Evolutionary conservation across 1,139 yeast species (phyloP).

Genomic region (Nakaseomyces kungkrabaensis): DNA sequence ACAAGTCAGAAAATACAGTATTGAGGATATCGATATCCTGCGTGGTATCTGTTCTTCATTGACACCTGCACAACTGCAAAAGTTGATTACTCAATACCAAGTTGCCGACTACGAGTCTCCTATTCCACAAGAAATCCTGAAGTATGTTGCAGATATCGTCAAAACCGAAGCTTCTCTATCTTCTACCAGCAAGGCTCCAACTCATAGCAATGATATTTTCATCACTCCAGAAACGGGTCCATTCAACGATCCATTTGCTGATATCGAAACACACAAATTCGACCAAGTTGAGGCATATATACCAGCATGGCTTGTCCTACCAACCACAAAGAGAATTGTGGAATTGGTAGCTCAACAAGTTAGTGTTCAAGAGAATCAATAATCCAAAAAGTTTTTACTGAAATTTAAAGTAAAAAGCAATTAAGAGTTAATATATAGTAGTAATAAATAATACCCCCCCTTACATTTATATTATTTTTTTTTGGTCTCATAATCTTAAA

Average conservation of each 20-base stretch:
- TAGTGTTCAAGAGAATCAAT: constrained; percentile 28
- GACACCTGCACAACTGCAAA: constrained; percentile 90
- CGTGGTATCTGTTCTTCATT: constrained; percentile 92
- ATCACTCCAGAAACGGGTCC: constrained; percentile 60
- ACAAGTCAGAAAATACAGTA: constrained; percentile 82
- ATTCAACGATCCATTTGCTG: constrained; percentile 79
- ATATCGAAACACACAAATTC: constrained; percentile 75
- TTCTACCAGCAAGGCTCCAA: constrained; percentile 38
- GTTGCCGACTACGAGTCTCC: constrained; percentile 96
- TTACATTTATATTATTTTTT: not conserved
- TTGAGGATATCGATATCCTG: constrained; percentile 84
- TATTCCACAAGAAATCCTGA: constrained; percentile 71
- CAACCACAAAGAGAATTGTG: constrained; percentile 77
- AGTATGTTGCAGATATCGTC: constrained; percentile 77
- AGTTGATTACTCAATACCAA: constrained; percentile 77
- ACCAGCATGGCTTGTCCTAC: constrained; percentile 89
- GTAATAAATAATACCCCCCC: not conserved
- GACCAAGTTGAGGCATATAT: constrained; percentile 90
- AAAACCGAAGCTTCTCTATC: constrained; percentile 43
- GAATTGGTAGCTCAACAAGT: constrained; percentile 85
- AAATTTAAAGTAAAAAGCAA: not conserved
- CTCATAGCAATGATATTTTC: constrained; percentile 42
- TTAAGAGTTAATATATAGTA: not conserved
- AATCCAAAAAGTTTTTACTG: too few relatives aligned
- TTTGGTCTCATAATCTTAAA: too few relatives aligned